Evolutionary conservation across 2,329 filamentous ascomycete genomes (phyloP).

Genomic region (Arachnomyces sp.): DNA sequence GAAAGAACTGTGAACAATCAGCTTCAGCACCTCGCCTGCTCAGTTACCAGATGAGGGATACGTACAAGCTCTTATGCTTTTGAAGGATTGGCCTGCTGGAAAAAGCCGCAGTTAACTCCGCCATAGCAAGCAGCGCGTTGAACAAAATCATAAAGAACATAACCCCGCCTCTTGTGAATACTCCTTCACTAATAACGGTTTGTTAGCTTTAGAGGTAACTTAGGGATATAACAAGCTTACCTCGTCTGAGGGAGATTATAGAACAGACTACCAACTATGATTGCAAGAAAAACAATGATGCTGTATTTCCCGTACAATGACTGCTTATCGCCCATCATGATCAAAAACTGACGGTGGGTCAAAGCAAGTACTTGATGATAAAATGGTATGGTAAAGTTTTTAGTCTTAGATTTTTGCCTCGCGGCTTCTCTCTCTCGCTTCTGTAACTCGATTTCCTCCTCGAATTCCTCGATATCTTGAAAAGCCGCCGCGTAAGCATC

Average conservation of each 20-base stretch:
- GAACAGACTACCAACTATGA: slow-evolving; percentile 46
- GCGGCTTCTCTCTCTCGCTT: slow-evolving; percentile 33
- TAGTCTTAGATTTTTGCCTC: slow-evolving; percentile 36
- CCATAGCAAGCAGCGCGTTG: slow-evolving; percentile 54
- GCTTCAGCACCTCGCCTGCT: not conserved
- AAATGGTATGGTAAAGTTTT: slow-evolving; percentile 48
- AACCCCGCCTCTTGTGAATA: slow-evolving; percentile 54
- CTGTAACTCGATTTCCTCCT: slow-evolving; percentile 39
- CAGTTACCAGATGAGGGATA: not conserved
- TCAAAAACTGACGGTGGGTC: slow-evolving; percentile 48
- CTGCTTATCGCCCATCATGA: slow-evolving; percentile 48
- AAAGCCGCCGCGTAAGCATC: slow-evolving; percentile 37
- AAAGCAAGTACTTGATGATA: slow-evolving; percentile 44
- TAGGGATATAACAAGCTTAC: slow-evolving; percentile 11
- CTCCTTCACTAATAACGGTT: slow-evolving; percentile 35
- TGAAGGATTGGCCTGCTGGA: slow-evolving; percentile 57
- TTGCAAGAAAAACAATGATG: slow-evolving; percentile 38
- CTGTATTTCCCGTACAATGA: slow-evolving; percentile 46
- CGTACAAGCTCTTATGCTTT: slow-evolving; percentile 60
- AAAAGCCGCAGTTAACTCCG: slow-evolving; percentile 56
- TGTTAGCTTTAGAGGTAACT: not conserved
- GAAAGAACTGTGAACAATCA: slow-evolving; percentile 43
- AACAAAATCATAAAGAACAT: slow-evolving; percentile 58
- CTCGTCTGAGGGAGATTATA: slow-evolving; percentile 47
- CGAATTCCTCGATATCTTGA: slow-evolving; percentile 48